These are phyloP conservation scores for Balansia obtecta DNA, from an alignment of 2,329 filamentous ascomycete species.

Conservation along the genomic window DNA sequence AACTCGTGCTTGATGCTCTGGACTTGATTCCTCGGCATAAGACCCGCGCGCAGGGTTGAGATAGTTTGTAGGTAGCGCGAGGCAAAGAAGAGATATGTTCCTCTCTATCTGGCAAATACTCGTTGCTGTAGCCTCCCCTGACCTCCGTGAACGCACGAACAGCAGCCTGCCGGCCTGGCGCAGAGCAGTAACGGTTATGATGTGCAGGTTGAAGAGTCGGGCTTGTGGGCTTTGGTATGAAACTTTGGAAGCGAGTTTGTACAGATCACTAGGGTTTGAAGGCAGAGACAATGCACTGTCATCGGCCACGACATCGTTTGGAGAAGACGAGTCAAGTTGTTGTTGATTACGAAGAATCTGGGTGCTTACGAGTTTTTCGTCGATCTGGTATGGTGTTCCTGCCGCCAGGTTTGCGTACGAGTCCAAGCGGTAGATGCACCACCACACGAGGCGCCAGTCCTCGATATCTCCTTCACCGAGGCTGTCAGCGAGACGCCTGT, in stretches of 20 bases:
- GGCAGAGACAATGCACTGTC: neutral
- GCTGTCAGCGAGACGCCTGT: neutral
- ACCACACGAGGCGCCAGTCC: constrained; percentile 11
- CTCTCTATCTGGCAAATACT: neutral
- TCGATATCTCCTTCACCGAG: constrained; percentile 5
- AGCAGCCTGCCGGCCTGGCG: constrained; percentile 2
- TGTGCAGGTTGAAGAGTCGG: constrained; percentile 4
- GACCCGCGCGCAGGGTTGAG: neutral
- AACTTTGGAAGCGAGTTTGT: neutral
- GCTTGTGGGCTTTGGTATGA: neutral
- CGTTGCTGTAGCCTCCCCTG: neutral
- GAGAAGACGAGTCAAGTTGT: neutral
- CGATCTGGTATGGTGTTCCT: constrained; percentile 8
- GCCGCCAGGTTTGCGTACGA: constrained; percentile 8
- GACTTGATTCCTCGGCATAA: neutral
- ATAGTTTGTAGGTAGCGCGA: neutral
- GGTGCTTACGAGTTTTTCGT: constrained; percentile 5
- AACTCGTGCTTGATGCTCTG: constrained; percentile 1
- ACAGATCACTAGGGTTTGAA: neutral
- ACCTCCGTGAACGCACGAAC: neutral
- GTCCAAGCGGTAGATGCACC: constrained; percentile 11
- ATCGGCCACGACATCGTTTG: neutral
- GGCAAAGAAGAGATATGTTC: neutral
- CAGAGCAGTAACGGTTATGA: constrained; percentile 7
- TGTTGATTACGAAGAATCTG: constrained; percentile 1